Conservation (phyloP, 2,329 filamentous ascomycete species). For the Arachnomyces sp. region DNA sequence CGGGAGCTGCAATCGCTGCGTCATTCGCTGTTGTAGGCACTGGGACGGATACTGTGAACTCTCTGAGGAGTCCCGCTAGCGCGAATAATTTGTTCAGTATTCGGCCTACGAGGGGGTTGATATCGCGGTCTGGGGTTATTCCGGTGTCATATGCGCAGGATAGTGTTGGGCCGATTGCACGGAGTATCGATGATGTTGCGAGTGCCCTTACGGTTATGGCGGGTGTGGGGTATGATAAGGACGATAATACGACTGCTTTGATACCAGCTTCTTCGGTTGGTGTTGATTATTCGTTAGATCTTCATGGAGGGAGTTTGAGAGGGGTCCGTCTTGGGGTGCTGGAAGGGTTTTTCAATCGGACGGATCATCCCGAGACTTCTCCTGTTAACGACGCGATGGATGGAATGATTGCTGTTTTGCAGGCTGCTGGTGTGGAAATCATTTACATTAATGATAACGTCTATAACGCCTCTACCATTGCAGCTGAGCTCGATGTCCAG, state of each 20-base stretch:
- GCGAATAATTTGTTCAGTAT: slow-evolving; percentile 54
- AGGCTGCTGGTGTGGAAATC: slow-evolving; percentile 40
- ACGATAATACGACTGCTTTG: slow-evolving; percentile 46
- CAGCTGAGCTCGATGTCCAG: slow-evolving; percentile 48
- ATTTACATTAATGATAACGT: slow-evolving; percentile 41
- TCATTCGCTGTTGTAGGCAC: slow-evolving; percentile 52
- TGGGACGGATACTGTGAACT: slow-evolving; percentile 56
- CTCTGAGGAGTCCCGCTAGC: slow-evolving; percentile 52
- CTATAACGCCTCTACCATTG: slow-evolving; percentile 47
- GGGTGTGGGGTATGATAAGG: slow-evolving; percentile 41
- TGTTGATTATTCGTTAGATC: slow-evolving; percentile 40
- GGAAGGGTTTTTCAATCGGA: slow-evolving; percentile 52
- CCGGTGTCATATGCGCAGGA: slow-evolving; percentile 53
- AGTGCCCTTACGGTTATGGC: slow-evolving; percentile 47
- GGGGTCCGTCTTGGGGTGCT: slow-evolving; percentile 43
- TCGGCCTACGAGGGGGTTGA: slow-evolving; percentile 47
- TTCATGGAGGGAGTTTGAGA: slow-evolving; percentile 27
- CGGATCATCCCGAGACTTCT: slow-evolving; percentile 43
- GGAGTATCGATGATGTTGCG: slow-evolving; percentile 44
- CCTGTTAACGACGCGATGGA: slow-evolving; percentile 50
- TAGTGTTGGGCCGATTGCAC: slow-evolving; percentile 46
- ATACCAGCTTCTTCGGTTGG: slow-evolving; percentile 34
- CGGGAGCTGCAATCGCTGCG: slow-evolving; percentile 51
- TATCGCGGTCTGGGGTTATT: slow-evolving; percentile 45
- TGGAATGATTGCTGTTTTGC: slow-evolving; percentile 39